Percentiles rank a stretch among this genome's conserved stretches.
Conservation (phyloP, 176 grass and related monocot species). For the Chrysopogon serrulatus region DNA sequence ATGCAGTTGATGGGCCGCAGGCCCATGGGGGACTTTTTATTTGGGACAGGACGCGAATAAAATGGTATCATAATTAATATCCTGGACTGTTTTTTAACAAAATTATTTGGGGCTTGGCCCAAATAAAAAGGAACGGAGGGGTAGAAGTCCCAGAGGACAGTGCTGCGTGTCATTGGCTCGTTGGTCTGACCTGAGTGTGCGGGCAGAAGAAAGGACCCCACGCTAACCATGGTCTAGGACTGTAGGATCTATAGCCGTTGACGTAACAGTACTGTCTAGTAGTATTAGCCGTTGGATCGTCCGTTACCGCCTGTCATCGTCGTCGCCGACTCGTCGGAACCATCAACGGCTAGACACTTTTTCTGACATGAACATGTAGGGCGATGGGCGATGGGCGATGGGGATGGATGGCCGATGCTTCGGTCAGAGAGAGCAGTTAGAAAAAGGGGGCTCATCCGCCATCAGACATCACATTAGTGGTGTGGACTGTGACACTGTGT, state of each 20-base stretch:
- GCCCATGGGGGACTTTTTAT: neutral
- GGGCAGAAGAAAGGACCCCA: neutral
- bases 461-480: neutral
- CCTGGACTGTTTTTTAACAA: too few relatives aligned
- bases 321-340: neutral
- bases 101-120: too few relatives aligned
- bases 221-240: neutral
- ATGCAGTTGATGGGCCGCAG: neutral
- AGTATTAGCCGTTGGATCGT: neutral
- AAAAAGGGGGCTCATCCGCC: neutral
- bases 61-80: too few relatives aligned
- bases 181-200: neutral
- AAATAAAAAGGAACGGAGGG: neutral
- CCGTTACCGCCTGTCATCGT: neutral
- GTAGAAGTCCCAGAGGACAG: neutral
- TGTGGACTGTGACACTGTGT: neutral
- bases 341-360: neutral
- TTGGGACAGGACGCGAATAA: too few relatives aligned
- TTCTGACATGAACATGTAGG: neutral
- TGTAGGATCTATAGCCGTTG: slow-evolving; percentile 35
- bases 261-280: neutral
- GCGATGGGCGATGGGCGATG: too few relatives aligned
- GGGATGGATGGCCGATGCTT: too few relatives aligned
- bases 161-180: neutral
- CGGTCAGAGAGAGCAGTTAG: neutral